phyloP scores from a whole-genome alignment of 257 asterid genomes.

The Solanum medicagineum region DNA sequence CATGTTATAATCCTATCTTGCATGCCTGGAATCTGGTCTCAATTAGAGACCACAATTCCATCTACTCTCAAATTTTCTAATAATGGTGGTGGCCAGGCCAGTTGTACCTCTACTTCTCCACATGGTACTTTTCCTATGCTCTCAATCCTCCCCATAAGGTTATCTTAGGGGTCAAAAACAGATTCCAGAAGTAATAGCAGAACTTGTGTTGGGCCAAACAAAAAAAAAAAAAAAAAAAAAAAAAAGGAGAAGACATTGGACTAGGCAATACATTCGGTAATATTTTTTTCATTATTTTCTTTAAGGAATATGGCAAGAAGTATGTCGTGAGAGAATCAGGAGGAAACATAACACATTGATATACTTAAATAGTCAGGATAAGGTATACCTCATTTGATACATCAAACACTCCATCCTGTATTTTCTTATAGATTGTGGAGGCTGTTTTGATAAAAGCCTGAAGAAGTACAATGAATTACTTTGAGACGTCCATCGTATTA shows the following conservation, averaged over 20 bases:
- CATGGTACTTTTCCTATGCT: background rate
- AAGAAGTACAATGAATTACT: background rate
- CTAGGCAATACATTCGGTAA: background rate
- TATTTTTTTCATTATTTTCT: background rate
- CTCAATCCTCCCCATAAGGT: background rate
- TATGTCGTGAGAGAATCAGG: background rate
- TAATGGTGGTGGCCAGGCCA: background rate
- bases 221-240: background rate
- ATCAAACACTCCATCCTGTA: constrained; percentile 14
- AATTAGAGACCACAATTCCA: background rate
- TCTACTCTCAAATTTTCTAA: background rate
- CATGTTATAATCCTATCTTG: background rate
- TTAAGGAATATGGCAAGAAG: background rate
- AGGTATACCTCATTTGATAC: constrained; percentile 13
- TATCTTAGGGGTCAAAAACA: background rate
- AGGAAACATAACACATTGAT: background rate
- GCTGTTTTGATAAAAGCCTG: constrained; percentile 18
- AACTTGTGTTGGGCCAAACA: background rate
- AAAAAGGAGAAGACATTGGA: background rate
- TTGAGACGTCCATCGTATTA: background rate
- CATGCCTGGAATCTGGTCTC: background rate
- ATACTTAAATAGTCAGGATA: background rate
- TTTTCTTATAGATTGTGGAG: constrained; percentile 10
- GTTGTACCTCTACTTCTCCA: background rate
- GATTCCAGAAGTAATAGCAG: background rate